phyloP scores from a whole-genome alignment of 768 basidiomycete species.

The Dendrothele bispora region DNA sequence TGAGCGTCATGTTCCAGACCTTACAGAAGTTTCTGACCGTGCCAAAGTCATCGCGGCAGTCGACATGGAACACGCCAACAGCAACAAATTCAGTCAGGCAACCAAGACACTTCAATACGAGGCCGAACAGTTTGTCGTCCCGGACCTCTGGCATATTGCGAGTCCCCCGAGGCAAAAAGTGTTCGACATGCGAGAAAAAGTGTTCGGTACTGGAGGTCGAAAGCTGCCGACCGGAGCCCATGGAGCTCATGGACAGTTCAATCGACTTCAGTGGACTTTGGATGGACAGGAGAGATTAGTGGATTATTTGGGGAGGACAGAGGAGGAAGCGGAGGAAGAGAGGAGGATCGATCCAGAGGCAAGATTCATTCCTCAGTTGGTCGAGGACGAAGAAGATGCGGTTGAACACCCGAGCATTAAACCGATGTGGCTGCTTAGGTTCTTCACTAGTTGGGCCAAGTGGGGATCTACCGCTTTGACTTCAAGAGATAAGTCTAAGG shows the following conservation, averaged over 20 bases:
- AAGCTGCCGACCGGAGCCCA: slow-evolving; percentile 48
- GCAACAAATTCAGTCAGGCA: slow-evolving; percentile 57
- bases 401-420: slow-evolving; percentile 59
- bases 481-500: background rate
- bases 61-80: slow-evolving; percentile 47
- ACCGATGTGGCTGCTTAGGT: slow-evolving; percentile 74
- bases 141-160: slow-evolving; percentile 68
- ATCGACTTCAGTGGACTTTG: slow-evolving; percentile 69
- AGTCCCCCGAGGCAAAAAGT: slow-evolving; percentile 61
- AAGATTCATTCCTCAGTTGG: slow-evolving; percentile 23
- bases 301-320: slow-evolving; percentile 68
- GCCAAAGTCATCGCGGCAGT: slow-evolving; percentile 50
- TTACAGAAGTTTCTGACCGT: slow-evolving; percentile 46
- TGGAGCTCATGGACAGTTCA: slow-evolving; percentile 60
- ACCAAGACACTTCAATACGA: slow-evolving; percentile 72
- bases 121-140: slow-evolving; percentile 63
- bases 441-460: slow-evolving; percentile 76
- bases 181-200: slow-evolving; percentile 62
- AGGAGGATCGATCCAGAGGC: slow-evolving; percentile 31
- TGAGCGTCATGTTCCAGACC: slow-evolving; percentile 45
- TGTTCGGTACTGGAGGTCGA: slow-evolving; percentile 62
- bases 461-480: slow-evolving; percentile 43
- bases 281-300: slow-evolving; percentile 64
- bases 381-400: slow-evolving; percentile 53
- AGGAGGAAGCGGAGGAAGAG: slow-evolving; percentile 79